Base-by-base conservation (phyloP, 2,329 filamentous ascomycete genomes). In the Falciphora oryzae region DNA sequence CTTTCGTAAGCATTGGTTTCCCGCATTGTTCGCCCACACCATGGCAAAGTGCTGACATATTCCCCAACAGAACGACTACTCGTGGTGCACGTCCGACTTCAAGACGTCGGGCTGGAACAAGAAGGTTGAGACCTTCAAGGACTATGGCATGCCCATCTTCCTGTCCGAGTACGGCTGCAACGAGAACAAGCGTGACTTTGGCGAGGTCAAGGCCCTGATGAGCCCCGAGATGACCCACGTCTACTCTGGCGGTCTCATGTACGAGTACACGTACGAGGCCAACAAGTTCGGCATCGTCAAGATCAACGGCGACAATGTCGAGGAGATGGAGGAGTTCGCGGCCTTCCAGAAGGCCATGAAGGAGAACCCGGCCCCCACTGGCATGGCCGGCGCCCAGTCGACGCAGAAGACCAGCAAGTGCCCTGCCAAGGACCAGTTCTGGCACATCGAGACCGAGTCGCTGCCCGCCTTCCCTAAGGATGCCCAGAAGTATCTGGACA, bases 181-280 rank as follows among this genome's bases (percentile, higher is more conserved):
- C 78, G 89, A 85, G 74, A 93, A 91, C 82, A 85, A 81, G 66
- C 93, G 94, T 71, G 81, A 89, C 73, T 99, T 97, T 73, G 82
- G 87, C 66, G 94, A 97, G 80, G 79, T 97, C 63, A 77, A 78
- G 61, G 83, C 93, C 59, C 83, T 99, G 65, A 98, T 97, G 89
- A 85, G 81, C 77, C 78, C 77, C 27, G 76, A 97, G 66, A 98
- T 98, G 94, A 93, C 89, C 10, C 71, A 77, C 25, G 93, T 97
- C 72, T 98, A 97, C 85, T 97, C 93, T 57, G 95, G 95, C 72
- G 95, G 95, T 76, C 85, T 99, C 56, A 91, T 97, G 76, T 99
- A 97, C 80, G 93, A 98, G 79, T 99, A 97, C 82, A 89, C 90
- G 13, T 80, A 90, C 73, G 92, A 96, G 77, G 82, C 83, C 67